These are phyloP conservation scores for Ilex paraguariensis DNA, from an alignment of 305 asterid genomes.

Conservation along the genomic window DNA sequence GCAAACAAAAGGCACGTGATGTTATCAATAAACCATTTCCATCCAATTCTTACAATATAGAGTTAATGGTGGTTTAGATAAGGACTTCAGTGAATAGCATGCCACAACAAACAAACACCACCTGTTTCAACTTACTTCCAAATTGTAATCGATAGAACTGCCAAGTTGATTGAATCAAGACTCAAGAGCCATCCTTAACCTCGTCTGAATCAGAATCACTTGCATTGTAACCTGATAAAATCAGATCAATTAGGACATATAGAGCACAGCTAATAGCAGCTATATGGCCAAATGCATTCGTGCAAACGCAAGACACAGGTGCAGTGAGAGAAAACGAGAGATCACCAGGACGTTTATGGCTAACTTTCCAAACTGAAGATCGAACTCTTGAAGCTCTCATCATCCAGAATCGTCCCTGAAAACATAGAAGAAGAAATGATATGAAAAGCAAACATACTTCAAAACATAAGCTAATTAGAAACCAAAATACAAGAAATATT, in stretches of 20 bases:
- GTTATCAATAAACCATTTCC: too few species aligned
- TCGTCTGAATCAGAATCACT: conserved; percentile 86
- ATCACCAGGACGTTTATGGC: conserved; percentile 69
- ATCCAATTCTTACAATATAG: too few species aligned
- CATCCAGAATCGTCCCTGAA: conserved; percentile 61
- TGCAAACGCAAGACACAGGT: neutral
- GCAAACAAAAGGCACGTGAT: too few species aligned
- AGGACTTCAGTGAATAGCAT: too few species aligned
- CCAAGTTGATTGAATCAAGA: conserved; percentile 20
- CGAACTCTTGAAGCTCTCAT: conserved; percentile 55
- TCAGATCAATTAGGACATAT: neutral
- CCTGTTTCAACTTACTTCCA: too few species aligned
- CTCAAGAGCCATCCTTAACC: conserved; percentile 30
- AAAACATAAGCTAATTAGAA: too few species aligned
- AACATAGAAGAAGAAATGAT: conserved; percentile 7
- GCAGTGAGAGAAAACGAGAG: neutral
- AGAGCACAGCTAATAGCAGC: neutral
- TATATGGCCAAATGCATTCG: neutral
- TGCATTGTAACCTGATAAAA: conserved; percentile 59
- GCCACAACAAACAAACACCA: too few species aligned
- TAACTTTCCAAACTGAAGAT: conserved; percentile 62
- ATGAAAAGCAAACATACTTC: neutral
- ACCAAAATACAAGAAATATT: too few species aligned
- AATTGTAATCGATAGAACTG: neutral
- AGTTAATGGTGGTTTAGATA: too few species aligned